These are phyloP conservation scores for Calonectria hawksworthii DNA, from an alignment of 2,329 filamentous ascomycete species.

Conservation along the genomic window DNA sequence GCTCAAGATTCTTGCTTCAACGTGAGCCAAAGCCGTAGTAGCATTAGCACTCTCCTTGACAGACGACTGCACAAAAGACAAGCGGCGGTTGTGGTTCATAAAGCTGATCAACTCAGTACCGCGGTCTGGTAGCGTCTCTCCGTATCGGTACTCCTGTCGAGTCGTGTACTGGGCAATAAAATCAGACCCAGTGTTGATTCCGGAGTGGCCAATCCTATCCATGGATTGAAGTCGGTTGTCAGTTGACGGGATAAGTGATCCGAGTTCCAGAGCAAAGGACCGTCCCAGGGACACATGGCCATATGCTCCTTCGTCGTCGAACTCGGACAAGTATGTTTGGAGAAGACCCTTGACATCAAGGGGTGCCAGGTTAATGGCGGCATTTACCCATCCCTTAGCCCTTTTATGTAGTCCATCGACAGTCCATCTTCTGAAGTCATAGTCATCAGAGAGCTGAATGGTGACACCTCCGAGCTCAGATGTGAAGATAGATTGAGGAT, in stretches of 20 bases:
- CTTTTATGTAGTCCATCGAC: slow-evolving; percentile 82
- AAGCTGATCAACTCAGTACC: slow-evolving; percentile 75
- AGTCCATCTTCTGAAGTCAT: slow-evolving; percentile 83
- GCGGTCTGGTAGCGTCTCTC: slow-evolving; percentile 80
- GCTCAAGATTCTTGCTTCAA: slow-evolving; percentile 79
- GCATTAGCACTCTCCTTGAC: slow-evolving; percentile 70
- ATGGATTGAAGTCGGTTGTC: slow-evolving; percentile 90
- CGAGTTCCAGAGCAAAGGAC: slow-evolving; percentile 95
- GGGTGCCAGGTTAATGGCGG: slow-evolving; percentile 86
- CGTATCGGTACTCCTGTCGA: slow-evolving; percentile 93
- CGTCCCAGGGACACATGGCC: slow-evolving; percentile 93
- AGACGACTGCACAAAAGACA: slow-evolving; percentile 66
- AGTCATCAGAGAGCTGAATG: slow-evolving; percentile 95
- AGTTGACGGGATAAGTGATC: slow-evolving; percentile 85
- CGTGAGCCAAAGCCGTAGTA: slow-evolving; percentile 76
- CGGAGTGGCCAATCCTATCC: slow-evolving; percentile 78
- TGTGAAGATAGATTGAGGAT: slow-evolving; percentile 84
- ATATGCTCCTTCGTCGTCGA: slow-evolving; percentile 90
- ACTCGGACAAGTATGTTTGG: slow-evolving; percentile 96
- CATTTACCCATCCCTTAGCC: slow-evolving; percentile 84
- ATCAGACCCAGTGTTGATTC: slow-evolving; percentile 93
- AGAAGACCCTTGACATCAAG: slow-evolving; percentile 95
- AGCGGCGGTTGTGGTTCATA: slow-evolving; percentile 67
- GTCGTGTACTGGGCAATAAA: slow-evolving; percentile 98
- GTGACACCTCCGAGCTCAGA: slow-evolving; percentile 84